Percentiles rank a stretch among this genome's conserved stretches.
phyloP scores from a whole-genome alignment of 2,329 filamentous ascomycete genomes.

The Trichothecium sympodiale region DNA sequence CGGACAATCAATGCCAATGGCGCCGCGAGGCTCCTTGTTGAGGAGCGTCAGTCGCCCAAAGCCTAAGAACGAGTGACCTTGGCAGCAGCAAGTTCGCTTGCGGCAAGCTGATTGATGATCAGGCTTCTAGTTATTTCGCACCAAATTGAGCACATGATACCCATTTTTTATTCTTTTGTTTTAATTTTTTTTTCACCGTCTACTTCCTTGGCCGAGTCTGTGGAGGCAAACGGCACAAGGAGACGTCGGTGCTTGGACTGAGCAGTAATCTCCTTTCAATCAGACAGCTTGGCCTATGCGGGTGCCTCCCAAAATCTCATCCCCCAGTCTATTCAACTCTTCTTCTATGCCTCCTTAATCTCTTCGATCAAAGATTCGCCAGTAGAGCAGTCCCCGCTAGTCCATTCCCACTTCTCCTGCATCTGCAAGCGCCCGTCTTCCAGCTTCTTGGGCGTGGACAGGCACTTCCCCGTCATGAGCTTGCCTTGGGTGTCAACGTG shows the following conservation, averaged over 20 bases:
- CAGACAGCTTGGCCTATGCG: no score
- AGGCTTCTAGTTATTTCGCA: not conserved
- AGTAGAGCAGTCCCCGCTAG: constrained; percentile 10
- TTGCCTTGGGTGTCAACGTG: constrained; percentile 13
- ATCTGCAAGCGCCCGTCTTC: constrained; percentile 13
- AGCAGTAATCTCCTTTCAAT: no score
- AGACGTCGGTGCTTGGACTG: no score
- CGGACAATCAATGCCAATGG: constrained; percentile 24
- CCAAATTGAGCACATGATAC: not conserved
- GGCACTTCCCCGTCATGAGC: constrained; percentile 14
- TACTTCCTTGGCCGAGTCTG: no score
- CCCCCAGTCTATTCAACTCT: not conserved
- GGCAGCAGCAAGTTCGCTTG: no score
- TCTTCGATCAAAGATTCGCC: constrained; percentile 14
- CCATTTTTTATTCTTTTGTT: not conserved
- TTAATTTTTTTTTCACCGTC: not conserved
- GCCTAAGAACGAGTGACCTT: constrained; percentile 11
- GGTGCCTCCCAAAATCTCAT: no score
- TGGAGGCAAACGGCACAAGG: no score
- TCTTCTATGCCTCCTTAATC: constrained; percentile 5
- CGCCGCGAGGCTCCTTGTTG: constrained; percentile 25
- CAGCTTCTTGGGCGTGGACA: constrained; percentile 10
- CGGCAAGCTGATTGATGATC: no score
- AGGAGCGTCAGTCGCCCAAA: constrained; percentile 18
- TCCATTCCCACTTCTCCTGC: constrained; percentile 16